Conservation (phyloP, 2,329 filamentous ascomycete species). For the Sporothrix inflata region DNA sequence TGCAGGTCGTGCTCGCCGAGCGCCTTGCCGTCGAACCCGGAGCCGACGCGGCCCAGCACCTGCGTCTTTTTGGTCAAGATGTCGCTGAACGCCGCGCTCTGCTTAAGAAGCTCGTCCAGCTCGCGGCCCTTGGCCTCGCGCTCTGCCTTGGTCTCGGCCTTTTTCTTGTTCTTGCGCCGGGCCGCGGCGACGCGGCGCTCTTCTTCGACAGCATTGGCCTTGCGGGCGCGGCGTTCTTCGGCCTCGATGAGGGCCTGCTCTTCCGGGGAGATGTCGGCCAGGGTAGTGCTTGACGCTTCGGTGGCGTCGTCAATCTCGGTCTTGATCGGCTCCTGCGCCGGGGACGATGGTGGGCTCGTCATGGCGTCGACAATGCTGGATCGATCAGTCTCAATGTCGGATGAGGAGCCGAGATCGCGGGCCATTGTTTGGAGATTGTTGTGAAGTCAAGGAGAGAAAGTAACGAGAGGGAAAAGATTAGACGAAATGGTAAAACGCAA, state of each 20-base stretch:
- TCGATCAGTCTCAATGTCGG: constrained; percentile 25
- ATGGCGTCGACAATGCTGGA: constrained; percentile 20
- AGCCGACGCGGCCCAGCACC: constrained; percentile 64
- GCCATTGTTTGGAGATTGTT: constrained; percentile 19
- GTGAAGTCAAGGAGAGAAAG: background rate
- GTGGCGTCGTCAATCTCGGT: background rate
- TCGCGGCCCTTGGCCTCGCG: constrained; percentile 62
- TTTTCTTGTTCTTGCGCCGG: constrained; percentile 53
- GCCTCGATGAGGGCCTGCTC: constrained; percentile 33
- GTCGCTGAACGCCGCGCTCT: constrained; percentile 64
- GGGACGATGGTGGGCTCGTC: constrained; percentile 31
- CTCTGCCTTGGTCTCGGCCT: constrained; percentile 54
- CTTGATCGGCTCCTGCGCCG: background rate
- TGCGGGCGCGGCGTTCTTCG: constrained; percentile 52
- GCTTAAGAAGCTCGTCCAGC: constrained; percentile 61
- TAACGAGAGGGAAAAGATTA: background rate
- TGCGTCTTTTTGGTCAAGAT: constrained; percentile 67
- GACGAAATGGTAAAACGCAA: background rate
- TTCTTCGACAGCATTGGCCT: constrained; percentile 52
- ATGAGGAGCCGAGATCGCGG: constrained; percentile 23
- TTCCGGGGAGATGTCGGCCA: constrained; percentile 1
- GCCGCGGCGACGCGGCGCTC: constrained; percentile 47
- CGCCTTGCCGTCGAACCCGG: constrained; percentile 61
- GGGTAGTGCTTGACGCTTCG: background rate
- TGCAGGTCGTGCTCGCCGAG: constrained; percentile 69